phyloP scores from a whole-genome alignment of 768 basidiomycete genomes.

The Cyclocybe aegerita region DNA sequence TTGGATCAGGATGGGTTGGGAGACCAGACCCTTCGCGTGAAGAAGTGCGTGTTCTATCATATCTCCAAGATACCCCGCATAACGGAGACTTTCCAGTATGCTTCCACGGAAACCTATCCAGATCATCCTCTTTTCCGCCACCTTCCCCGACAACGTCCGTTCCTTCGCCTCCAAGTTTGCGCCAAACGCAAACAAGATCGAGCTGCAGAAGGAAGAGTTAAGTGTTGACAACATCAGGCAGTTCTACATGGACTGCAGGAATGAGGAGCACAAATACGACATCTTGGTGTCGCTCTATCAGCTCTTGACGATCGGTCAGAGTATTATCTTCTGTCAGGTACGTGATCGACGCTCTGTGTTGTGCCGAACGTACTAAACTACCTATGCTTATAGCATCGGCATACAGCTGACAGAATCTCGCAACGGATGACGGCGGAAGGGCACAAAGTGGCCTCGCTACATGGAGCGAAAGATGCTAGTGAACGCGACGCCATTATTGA shows the following conservation, averaged over 20 bases:
- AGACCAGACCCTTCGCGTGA: constrained; percentile 90
- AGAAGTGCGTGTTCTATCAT: constrained; percentile 63
- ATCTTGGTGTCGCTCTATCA: constrained; percentile 89
- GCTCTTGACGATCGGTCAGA: constrained; percentile 93
- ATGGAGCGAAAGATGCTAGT: constrained; percentile 87
- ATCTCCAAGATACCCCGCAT: not conserved
- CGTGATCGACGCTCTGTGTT: constrained; percentile 18
- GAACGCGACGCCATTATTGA: constrained; percentile 95
- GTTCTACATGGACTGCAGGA: constrained; percentile 95
- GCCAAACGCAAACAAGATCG: constrained; percentile 93
- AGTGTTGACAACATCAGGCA: constrained; percentile 94
- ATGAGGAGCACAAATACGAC: constrained; percentile 94
- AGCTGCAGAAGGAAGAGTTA: constrained; percentile 90
- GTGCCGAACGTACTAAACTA: not conserved
- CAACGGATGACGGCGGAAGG: constrained; percentile 89
- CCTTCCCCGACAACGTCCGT: constrained; percentile 93
- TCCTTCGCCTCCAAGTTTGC: constrained; percentile 92
- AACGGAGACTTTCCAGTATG: constrained; percentile 39
- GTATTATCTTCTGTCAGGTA: constrained; percentile 97
- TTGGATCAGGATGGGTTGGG: constrained; percentile 91
- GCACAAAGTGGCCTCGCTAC: constrained; percentile 94
- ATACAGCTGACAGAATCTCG: constrained; percentile 91
- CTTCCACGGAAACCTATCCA: constrained; percentile 63
- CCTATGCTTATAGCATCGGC: constrained; percentile 60
- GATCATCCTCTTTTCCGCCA: constrained; percentile 96